Evolutionary conservation across 306 rosid genomes (phyloP), one percentile per base, ranked within the genome.

Genomic region (Cicer cuneatum): DNA sequence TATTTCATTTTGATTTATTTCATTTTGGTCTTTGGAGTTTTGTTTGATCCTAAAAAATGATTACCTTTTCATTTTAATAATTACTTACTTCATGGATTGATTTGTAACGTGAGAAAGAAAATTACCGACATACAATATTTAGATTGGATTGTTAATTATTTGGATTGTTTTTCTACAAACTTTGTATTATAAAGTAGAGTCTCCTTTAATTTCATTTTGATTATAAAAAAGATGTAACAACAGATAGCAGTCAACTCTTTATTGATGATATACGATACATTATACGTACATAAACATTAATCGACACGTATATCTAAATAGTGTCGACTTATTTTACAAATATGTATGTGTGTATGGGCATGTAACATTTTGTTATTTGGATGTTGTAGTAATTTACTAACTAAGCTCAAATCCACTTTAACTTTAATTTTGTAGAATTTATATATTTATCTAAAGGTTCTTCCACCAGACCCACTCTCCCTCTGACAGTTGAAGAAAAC

Each of bases 401-500:
- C 12, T 45, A 72, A 12, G 46, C 40, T 43, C 3, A 24, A 2
- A 24, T 29, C 66, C 40, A 53, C 6, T 41, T 48, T 15, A 33
- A 57, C 6, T 10, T 24, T 57, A 24, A 18, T 33, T 40, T 53
- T 5, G 21, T 42, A 41, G 14, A 1, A 43, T 7, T 12, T 7
- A 10, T 7, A 8, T 39, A 16, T 9, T 8, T 7, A 47, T 80
- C 66, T 59, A 39, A 58, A 66, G 29, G 91, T 82, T 40, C 96
- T 83, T 63, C 93, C 97, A 18, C 96, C 90, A 2, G 92, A 83
- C 16, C 97, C 97, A 33, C 66, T 56, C 43, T 88, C 93, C 80
- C 97, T 89, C 39, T 89, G 97, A 63, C 96, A 89, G 33, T 92
- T 92, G 62, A 76, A 88, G 24, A 82, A 90, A 12, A 86, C 89